These are phyloP conservation scores for Hibiscus syriacus DNA, from an alignment of 345 rosid genomes.

Conservation along the genomic window DNA sequence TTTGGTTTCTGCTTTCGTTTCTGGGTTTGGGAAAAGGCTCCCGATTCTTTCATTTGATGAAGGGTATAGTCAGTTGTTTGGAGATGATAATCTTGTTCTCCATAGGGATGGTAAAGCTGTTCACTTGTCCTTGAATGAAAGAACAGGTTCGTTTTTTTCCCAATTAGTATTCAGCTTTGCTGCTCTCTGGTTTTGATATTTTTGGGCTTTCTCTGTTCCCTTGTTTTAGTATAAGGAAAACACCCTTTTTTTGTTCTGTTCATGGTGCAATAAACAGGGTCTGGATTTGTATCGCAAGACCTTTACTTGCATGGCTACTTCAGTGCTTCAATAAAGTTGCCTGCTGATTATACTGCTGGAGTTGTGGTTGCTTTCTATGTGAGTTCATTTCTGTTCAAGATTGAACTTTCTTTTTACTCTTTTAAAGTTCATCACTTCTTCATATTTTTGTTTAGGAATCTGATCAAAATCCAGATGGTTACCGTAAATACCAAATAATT, in stretches of 20 bases:
- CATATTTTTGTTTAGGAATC: not conserved
- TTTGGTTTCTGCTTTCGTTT: conserved; percentile 36
- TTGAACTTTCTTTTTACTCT: not conserved
- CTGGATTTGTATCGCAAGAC: conserved; percentile 96
- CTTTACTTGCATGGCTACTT: conserved; percentile 87
- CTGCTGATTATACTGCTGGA: conserved; percentile 96
- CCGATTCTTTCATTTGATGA: conserved; percentile 78
- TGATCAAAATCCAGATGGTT: not conserved
- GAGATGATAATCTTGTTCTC: conserved; percentile 67
- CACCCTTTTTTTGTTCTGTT: not conserved
- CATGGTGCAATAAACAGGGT: conserved; percentile 43
- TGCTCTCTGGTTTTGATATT: not conserved
- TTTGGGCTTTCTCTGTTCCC: not conserved
- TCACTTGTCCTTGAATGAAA: conserved; percentile 75
- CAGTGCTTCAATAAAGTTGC: conserved; percentile 88
- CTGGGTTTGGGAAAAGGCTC: conserved; percentile 42
- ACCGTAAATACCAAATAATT: not conserved
- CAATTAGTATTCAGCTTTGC: too few relatives aligned
- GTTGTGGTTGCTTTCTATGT: conserved; percentile 98
- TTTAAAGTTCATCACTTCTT: too few relatives aligned
- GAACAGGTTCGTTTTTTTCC: conserved; percentile 75
- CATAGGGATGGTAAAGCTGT: conserved; percentile 75
- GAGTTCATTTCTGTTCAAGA: conserved; percentile 27
- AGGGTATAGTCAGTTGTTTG: conserved; percentile 84
- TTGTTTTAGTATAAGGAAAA: not conserved